Evolutionary conservation across 2,329 filamentous ascomycete species (phyloP), one percentile per base, ranked within the genome.

Genomic region (Fusarium dimerum): DNA sequence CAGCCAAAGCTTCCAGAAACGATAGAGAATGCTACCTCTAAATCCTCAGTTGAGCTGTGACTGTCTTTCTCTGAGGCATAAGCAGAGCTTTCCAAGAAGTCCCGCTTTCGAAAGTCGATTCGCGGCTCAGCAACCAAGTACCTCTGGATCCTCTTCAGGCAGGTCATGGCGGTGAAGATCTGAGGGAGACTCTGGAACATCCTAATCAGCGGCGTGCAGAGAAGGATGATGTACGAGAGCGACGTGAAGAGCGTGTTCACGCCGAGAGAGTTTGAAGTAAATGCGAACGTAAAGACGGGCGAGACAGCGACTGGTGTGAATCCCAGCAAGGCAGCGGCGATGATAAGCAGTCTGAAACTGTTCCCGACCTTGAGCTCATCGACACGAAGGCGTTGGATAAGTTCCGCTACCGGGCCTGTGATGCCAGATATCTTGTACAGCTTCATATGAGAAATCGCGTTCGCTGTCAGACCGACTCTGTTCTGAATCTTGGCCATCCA

Each of bases 401-500:
- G 58, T 2, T 66, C 58, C 11, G 64, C 61, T 1, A 72, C 65
- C 0, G 70, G 59, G 0, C 56, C 57, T 1, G 64, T 50, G 9
- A 70, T 61, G 3, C 67, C 67, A 0, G 66, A 68, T 2, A 71
- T 67, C 49, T 71, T 72, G 51, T 68, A 62, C 8, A 64, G 51
- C 43, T 71, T 71, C 62, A 72, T 68, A 16, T 67, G 57, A 2
- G 65, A 59, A 45, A 73, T 67, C 11, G 63, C 62, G 6, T 63
- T 66, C 15, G 67, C 56, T 1, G 70, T 69, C 10, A 66, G 36
- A 1, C 66, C 67, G 1, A 74, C 69, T 12, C 71, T 63, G 30
- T 65, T 67, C 55, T 76, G 66, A 6, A 73, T 68, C 11, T 48
- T 61, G 0, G 50, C 57, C 70, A 76, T 73, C 73, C 74, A 76